A percentile compares a stretch with the other conserved stretches of the same genome.
Conservation (phyloP, 345 rosid genomes). For the Hibiscus trionum region DNA sequence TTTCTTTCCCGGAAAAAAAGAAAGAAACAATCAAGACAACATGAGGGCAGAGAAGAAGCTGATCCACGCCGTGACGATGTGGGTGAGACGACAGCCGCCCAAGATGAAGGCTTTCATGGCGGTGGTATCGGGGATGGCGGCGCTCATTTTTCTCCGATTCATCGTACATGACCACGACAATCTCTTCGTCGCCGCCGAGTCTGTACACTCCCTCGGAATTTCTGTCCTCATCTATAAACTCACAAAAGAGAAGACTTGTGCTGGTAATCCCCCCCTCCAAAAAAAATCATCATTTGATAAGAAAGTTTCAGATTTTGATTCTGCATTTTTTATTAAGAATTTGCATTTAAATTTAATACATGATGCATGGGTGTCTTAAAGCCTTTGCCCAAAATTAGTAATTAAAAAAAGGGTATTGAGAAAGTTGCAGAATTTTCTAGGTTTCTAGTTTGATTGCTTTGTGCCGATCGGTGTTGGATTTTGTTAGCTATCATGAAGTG, state of each 20-base stretch:
- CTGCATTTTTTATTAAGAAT: neutral
- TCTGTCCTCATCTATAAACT: conserved; percentile 88
- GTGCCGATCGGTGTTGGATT: neutral
- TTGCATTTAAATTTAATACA: neutral
- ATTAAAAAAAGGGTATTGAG: too few species aligned
- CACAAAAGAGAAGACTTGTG: conserved; percentile 93
- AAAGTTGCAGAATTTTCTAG: neutral
- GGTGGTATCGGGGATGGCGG: conserved; percentile 85
- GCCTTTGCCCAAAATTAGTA: too few species aligned
- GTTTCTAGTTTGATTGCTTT: neutral
- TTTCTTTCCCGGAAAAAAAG: neutral
- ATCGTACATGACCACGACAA: conserved; percentile 97
- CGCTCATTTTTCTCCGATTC: conserved; percentile 79
- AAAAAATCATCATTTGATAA: neutral
- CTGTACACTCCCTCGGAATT: conserved; percentile 94
- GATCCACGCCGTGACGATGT: conserved; percentile 67
- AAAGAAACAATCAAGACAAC: neutral
- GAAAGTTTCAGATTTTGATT: neutral
- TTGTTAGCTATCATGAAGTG: neutral
- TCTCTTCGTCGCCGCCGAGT: conserved; percentile 97
- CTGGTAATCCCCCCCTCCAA: conserved; percentile 37
- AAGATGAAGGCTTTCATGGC: conserved; percentile 93
- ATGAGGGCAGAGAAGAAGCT: conserved; percentile 61
- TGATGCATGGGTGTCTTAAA: neutral
- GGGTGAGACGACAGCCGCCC: conserved; percentile 97